A percentile compares a stretch with the other conserved stretches of the same genome.
phyloP scores from a whole-genome alignment of 345 rosid genomes.

The Boechera divaricarpa region DNA sequence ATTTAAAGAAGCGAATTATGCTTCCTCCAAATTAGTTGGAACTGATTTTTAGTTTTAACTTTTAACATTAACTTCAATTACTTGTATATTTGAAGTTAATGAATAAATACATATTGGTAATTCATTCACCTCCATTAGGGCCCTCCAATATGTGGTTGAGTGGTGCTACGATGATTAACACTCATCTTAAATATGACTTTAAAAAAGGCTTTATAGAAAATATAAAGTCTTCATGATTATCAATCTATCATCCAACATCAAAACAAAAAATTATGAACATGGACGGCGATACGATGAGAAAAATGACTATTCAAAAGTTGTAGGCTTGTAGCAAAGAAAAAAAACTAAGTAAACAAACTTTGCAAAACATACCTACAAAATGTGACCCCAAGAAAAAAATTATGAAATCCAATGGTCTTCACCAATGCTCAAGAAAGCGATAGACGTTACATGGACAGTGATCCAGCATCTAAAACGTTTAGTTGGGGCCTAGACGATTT shows the following conservation, averaged over 20 bases:
- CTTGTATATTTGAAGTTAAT: neutral
- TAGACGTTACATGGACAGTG: too few relatives aligned
- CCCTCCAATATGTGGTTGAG: constrained; percentile 31
- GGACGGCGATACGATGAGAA: constrained; percentile 34
- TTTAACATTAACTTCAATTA: constrained; percentile 9
- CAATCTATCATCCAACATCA: constrained; percentile 26
- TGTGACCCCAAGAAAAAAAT: neutral
- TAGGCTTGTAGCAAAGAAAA: neutral
- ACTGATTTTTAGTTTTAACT: neutral
- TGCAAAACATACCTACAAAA: constrained; percentile 1
- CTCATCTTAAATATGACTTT: constrained; percentile 35
- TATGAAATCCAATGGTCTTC: neutral
- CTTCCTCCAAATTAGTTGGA: constrained; percentile 31
- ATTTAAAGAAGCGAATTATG: constrained; percentile 13
- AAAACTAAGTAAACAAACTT: neutral
- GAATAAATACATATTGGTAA: neutral
- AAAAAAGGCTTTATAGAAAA: constrained; percentile 16
- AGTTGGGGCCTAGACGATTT: too few relatives aligned
- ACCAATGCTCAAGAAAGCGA: neutral
- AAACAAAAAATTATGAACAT: constrained; percentile 10
- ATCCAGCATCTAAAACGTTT: too few relatives aligned
- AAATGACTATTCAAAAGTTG: constrained; percentile 1
- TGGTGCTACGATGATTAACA: constrained; percentile 35
- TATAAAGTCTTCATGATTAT: constrained; percentile 32
- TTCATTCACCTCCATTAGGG: neutral